Evolutionary conservation across 1,284 basidiomycete species (phyloP).

Genomic region (Austroboletus rostrupii): DNA sequence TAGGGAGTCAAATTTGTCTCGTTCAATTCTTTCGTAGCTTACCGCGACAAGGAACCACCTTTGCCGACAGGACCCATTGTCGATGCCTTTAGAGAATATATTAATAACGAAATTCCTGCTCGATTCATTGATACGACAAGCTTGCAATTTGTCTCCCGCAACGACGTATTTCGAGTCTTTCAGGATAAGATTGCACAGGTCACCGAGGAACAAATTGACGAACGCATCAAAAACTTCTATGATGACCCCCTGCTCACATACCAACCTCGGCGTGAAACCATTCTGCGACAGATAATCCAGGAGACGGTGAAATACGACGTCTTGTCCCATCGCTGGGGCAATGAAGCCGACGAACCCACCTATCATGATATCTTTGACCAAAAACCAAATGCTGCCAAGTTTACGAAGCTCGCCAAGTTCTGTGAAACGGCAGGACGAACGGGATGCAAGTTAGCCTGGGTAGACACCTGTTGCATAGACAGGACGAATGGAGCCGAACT

Average conservation of each 20-base stretch:
- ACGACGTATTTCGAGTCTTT: neutral
- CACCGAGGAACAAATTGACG: neutral
- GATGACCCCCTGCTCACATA: neutral
- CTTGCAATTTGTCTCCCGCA: conserved; percentile 8
- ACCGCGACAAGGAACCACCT: neutral
- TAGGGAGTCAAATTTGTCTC: neutral
- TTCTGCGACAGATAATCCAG: conserved; percentile 9
- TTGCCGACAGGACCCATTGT: neutral
- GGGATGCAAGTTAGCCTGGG: conserved; percentile 15
- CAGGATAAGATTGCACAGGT: neutral
- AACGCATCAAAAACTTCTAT: neutral
- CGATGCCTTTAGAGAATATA: conserved; percentile 7
- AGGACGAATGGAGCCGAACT: conserved; percentile 9
- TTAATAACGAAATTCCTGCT: conserved; percentile 13
- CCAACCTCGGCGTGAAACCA: neutral
- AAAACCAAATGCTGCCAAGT: neutral
- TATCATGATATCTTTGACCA: conserved; percentile 3
- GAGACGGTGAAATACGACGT: conserved; percentile 10
- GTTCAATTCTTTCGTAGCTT: neutral
- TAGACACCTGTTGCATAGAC: conserved; percentile 18
- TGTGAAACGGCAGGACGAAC: conserved; percentile 9
- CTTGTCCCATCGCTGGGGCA: conserved; percentile 13
- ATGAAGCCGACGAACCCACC: conserved; percentile 3
- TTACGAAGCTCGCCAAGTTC: conserved; percentile 11
- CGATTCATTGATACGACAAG: conserved; percentile 11